phyloP scores from a whole-genome alignment of 345 rosid genomes.

The Eutrema heterophyllum region DNA sequence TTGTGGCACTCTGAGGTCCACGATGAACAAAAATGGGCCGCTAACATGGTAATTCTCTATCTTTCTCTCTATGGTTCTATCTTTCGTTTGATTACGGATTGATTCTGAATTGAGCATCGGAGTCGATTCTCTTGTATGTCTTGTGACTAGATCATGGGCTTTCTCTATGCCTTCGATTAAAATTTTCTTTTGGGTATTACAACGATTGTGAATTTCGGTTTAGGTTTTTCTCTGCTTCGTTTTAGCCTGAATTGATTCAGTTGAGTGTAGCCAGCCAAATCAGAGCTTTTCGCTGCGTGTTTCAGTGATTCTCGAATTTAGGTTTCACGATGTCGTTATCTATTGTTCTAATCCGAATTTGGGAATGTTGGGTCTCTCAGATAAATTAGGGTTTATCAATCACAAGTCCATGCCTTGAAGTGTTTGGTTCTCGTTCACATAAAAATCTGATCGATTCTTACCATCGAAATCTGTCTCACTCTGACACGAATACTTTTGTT shows the following conservation, averaged over 20 bases:
- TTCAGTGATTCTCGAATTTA: not conserved
- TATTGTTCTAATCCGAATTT: not conserved
- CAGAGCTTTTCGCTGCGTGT: not conserved
- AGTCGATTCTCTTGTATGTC: not conserved
- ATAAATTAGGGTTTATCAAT: not conserved
- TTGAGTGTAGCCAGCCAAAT: not conserved
- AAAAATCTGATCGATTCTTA: not conserved
- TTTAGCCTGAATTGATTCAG: not conserved
- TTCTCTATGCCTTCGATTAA: not conserved
- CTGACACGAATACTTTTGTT: not conserved
- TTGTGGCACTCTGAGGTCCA: constrained; percentile 59
- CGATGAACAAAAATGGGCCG: constrained; percentile 73
- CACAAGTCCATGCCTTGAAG: not conserved
- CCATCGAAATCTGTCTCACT: not conserved
- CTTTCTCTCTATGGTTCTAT: not conserved
- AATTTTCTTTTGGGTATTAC: not conserved
- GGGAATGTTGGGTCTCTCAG: not conserved
- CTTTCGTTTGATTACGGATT: not conserved
- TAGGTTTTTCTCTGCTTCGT: not conserved
- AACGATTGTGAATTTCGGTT: not conserved
- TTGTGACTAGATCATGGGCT: not conserved
- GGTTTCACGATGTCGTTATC: not conserved
- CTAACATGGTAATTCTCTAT: constrained; percentile 44
- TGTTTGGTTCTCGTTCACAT: not conserved
- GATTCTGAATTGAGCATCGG: not conserved